Evolutionary conservation across 495 filamentous ascomycete genomes (phyloP), one percentile per base, ranked within the genome.

Genomic region (Lophiotrema nucula): DNA sequence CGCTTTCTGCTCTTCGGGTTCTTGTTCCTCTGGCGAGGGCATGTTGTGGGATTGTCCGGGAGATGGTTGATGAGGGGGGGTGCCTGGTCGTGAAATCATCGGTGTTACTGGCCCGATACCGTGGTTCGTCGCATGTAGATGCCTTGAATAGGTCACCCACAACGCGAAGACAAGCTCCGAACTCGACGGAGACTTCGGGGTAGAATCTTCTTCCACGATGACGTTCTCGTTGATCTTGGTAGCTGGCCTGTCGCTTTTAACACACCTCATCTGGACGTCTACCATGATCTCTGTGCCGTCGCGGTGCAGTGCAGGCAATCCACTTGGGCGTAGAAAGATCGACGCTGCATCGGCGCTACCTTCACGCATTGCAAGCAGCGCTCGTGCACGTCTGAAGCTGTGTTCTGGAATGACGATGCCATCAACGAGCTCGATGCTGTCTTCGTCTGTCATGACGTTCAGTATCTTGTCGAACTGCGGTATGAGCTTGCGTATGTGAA

Each of bases 351-450:
- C 82, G 26, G 84, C 81, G 37, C 85, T 88, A 18, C 86, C 89
- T 62, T 96, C 88, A 45, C 88, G 83, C 43, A 97, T 74, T 4
- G 89, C 85, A 15, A 95, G 80, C 44, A 95, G 79, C 1, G 88
- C 89, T 60, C 89, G 81, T 13, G 93, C 95, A 48, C 92, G 87
- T 33, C 95, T 83, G 71, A 97, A 97, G 56, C 87, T 93, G 69
- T 96, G 89, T 72, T 98, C 93, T 4, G 93, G 95, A 48, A 98
- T 86, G 25, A 98, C 91, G 50, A 97, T 90, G n/a, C 93, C 95
- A 69, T 98, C 95, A 15, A 86, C 80, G 18, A 97, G 77, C 21
- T 79, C 76, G 45, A 96, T 78, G 38, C 88, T 81, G 61, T 97
- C 92, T 66, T 97, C 89, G 51, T 96, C 88, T 3, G 83, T 88